phyloP scores from a whole-genome alignment of 106 monocot species.

The Posidonia australis region DNA sequence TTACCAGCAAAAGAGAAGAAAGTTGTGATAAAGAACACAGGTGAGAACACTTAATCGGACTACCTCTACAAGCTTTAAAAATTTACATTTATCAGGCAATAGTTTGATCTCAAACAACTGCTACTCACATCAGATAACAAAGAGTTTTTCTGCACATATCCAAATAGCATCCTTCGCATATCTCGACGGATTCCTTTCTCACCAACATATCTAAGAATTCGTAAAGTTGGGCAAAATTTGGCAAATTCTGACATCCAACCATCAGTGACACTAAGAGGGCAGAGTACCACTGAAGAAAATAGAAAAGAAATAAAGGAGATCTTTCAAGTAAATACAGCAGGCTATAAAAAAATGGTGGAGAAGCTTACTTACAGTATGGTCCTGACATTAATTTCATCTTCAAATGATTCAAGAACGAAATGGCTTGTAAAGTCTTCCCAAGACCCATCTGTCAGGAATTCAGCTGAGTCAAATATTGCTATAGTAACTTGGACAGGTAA shows the following conservation, averaged over 20 bases:
- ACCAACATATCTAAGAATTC: slow-evolving; percentile 68
- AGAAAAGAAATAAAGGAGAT: slow-evolving; percentile 4
- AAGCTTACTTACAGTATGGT: slow-evolving; percentile 63
- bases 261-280: slow-evolving; percentile 85
- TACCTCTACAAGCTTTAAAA: too few species aligned
- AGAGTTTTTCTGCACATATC: slow-evolving; percentile 38
- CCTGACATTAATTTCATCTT: slow-evolving; percentile 51
- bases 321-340: background rate
- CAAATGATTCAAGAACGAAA: slow-evolving; percentile 79
- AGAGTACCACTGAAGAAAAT: slow-evolving; percentile 62
- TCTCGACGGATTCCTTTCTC: slow-evolving; percentile 46
- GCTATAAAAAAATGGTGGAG: background rate
- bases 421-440: slow-evolving; percentile 93
- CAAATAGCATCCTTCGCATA: slow-evolving; percentile 45
- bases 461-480: too few species aligned
- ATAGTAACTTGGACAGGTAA: background rate
- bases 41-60: too few species aligned
- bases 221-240: slow-evolving; percentile 68
- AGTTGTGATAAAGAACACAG: too few species aligned
- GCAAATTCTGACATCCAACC: slow-evolving; percentile 75
- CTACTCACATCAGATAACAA: slow-evolving; percentile 27
- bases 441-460: slow-evolving; percentile 69
- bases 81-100: too few species aligned
- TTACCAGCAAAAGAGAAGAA: background rate
- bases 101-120: too few species aligned